Evolutionary conservation across 2,329 filamentous ascomycete species (phyloP).

Genomic region (Drechslerella coelobrocha): DNA sequence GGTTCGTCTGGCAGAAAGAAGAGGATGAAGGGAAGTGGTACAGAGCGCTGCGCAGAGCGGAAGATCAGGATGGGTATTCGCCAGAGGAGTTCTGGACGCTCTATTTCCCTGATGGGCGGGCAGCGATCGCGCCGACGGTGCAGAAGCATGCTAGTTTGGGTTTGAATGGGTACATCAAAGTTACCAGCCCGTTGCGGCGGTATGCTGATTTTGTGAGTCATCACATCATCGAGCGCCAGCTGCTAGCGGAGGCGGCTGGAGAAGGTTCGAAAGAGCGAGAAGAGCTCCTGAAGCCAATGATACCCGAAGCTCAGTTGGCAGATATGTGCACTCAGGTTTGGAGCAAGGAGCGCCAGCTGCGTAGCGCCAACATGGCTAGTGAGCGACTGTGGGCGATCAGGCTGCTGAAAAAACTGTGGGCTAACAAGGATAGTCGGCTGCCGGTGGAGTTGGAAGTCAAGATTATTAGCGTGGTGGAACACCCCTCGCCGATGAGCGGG

Average conservation of each 20-base stretch:
- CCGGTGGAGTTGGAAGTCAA: slow-evolving; percentile 11
- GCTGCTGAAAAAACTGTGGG: slow-evolving; percentile 31
- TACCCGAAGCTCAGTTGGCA: slow-evolving; percentile 48
- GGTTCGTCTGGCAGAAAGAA: slow-evolving; percentile 58
- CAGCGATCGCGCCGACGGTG: slow-evolving; percentile 7
- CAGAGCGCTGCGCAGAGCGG: slow-evolving; percentile 3
- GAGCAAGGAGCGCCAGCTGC: slow-evolving; percentile 11
- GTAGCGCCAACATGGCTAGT: slow-evolving; percentile 24
- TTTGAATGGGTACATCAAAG: slow-evolving; percentile 67
- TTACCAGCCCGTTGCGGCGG: slow-evolving; percentile 71
- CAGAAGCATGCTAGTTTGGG: slow-evolving; percentile 16
- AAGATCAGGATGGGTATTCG: slow-evolving; percentile 22
- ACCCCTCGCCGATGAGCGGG: slow-evolving; percentile 16
- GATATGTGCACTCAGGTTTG: slow-evolving; percentile 36
- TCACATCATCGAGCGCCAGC: slow-evolving; percentile 70
- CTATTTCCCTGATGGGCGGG: slow-evolving; percentile 21
- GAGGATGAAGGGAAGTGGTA: slow-evolving; percentile 61
- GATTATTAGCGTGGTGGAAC: slow-evolving; percentile 31
- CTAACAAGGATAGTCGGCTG: slow-evolving; percentile 10
- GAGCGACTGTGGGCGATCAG: slow-evolving; percentile 29
- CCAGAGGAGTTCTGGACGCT: slow-evolving; percentile 26
- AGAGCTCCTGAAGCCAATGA: slow-evolving; percentile 35
- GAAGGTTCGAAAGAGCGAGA: slow-evolving; percentile 40
- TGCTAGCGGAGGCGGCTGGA: slow-evolving; percentile 57
- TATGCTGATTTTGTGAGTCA: slow-evolving; percentile 70